phyloP scores from a whole-genome alignment of 2,329 filamentous ascomycete genomes.

The Cytospora paraplurivora region DNA sequence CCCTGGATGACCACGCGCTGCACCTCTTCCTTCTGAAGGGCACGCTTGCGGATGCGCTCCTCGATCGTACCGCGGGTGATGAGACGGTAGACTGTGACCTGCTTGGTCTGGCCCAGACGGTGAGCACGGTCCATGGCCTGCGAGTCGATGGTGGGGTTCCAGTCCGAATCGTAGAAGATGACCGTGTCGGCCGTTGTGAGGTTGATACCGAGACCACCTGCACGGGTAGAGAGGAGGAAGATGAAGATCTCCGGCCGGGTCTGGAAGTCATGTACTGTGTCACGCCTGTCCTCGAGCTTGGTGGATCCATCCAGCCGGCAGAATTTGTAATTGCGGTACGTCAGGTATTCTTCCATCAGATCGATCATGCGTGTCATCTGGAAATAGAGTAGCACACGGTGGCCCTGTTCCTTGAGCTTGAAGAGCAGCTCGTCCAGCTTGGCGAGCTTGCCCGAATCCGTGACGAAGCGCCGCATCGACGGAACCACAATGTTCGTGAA shows the following conservation, averaged over 20 bases:
- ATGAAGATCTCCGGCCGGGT: conserved; percentile 93
- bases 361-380: conserved; percentile 99
- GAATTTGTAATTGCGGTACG: conserved; percentile 99
- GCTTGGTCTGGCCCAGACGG: conserved; percentile 91
- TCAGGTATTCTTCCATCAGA: conserved; percentile 97
- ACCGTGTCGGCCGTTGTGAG: conserved; percentile 95
- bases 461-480: conserved; percentile 97
- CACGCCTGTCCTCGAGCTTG: conserved; percentile 93
- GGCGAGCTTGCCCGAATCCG: conserved; percentile 93
- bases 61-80: conserved; percentile 97
- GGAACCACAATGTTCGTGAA: conserved; percentile 92
- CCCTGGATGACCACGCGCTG: conserved; percentile 96
- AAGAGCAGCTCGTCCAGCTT: conserved; percentile 85
- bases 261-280: conserved; percentile 97
- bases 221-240: conserved; percentile 92
- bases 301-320: conserved; percentile 95
- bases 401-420: conserved; percentile 86
- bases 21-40: conserved; percentile 97
- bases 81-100: conserved; percentile 96
- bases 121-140: conserved; percentile 99
- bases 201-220: conserved; percentile 97
- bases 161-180: conserved; percentile 99
- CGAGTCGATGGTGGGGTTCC: conserved; percentile 98
- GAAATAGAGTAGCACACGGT: conserved; percentile 97
- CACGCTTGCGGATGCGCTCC: conserved; percentile 95